Base-by-base conservation (phyloP, 306 rosid species). In the Aeschynomene evenia region DNA sequence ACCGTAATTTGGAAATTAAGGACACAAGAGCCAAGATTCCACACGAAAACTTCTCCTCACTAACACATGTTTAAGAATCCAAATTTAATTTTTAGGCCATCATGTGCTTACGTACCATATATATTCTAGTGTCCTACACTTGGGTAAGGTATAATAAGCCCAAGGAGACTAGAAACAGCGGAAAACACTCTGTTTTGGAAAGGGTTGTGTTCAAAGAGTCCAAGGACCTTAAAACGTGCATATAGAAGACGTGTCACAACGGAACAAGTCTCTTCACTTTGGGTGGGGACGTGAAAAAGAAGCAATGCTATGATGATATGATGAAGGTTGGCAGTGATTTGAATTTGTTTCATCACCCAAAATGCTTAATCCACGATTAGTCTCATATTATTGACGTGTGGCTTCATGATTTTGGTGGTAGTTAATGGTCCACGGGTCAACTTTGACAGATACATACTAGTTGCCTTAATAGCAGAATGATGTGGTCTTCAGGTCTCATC, bases 281-380 rank as follows among this genome's bases (percentile, higher is more conserved):
- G 14, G 54, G 78, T 59, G 85, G 77, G 71, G 66, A 53, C 45
- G 61, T 34, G 21, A 21, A 28, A 28, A 28, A 26, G 31, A 28
- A 28, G 31, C 3, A 51, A 7, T 64, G 51, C 5, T 39, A 45
- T 60, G 53, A 73, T 46, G 66, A 22, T 39, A 45, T 60, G 53
- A 73, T 46, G 66, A 22, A 74, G 75, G 75, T 79, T 50, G 82
- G 85, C 77, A 34, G n/a, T n/a, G n/a, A 66, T 60, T 52, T 73
- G 67, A 53, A 39, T 67, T 73, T 34, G 11, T 28, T n/a, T 39
- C 55, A 24, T 36, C 26, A 10, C 39, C 39, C 26, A 15, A 19
- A 12, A 22, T 16, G 71, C 18, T 53, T 56, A 64, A 64, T 56
- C 61, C 77, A 20, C 12, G n/a, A 50, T 20, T 64, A 57, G 71